Base-by-base conservation (phyloP, 148 eudicot genomes). In the Simmondsia chinensis region DNA sequence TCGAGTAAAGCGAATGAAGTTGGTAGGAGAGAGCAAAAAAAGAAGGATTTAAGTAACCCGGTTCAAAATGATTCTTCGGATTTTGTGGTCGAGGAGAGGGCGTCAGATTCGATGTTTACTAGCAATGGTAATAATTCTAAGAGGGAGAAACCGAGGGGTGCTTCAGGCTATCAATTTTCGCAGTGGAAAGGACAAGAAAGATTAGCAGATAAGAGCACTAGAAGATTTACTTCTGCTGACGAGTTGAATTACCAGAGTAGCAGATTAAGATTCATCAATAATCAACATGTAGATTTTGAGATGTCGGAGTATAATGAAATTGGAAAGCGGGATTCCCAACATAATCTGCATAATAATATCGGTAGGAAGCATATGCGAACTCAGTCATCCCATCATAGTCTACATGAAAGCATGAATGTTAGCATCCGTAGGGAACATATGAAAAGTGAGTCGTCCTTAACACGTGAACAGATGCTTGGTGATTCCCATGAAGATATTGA, bases 1-100 rank as follows among this genome's bases (percentile, higher is more conserved):
- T 18, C 70, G 39, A 63, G 34, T 55, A 78, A 56, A 56, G 25
- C 20, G 17, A 76, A 72, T 62, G 59, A 66, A 30, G n/a, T 38
- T 44, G 56, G 35, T 8, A 68, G 58, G 52, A 79, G 40, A 50
- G 80, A 61, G 24, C 25, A 13, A 17, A n/a, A 20, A 15, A 38
- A 39, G 25, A 60, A 43, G 34, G 76, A 65, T 44, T 43, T 46
- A 6, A 51, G 48, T 59, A 46, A 52, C 42, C 57, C 12, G 42
- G 48, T 35, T 11, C 46, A 0, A 42, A 69, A 31, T 1, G 56
- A 61, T 41, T 35, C 57, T 31, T 60, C 46, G 20, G 60, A 50
- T 43, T 45, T 59, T 9, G 23, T 23, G 36, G 64, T 38, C 31
- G 69, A 74, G 50, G 59, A 59, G 24, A 38, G 50, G 48, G 37